Base-by-base conservation (phyloP, 1,284 basidiomycete species). In the Cryptococcus hybrid region DNA sequence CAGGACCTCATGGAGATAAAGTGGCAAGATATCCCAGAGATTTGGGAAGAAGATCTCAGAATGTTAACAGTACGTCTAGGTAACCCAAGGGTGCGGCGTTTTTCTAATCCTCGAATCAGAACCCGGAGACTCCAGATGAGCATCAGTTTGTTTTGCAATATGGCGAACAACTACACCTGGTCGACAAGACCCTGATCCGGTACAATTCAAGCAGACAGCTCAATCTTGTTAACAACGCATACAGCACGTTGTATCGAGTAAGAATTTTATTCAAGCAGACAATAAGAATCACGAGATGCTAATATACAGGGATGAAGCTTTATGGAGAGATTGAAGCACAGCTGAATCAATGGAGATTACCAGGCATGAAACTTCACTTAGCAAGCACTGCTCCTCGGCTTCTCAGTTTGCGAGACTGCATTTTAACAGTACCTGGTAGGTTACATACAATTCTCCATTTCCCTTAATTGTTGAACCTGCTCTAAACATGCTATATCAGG, bases 401-500 rank as follows among this genome's bases (percentile, higher is more conserved):
- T 36, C 57, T 71, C 1, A 56, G 64, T 1, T 42, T 76, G 3
- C 54, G 70, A 52, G 69, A 75, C 40, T 72, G 68, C 47, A 66
- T 72, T 35, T 51, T 76, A 44, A 75, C 69, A 8, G 73, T 76
- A 1, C 74, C 73, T 12, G 74, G 70, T 68, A 35, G 49, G 68
- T 59, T 13, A 8, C 9, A 18, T 9, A 15, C 13, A 13, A 54
- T 39, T 5, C 15, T 15, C 15, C 37, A 13, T 6, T 35, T 30
- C 8, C 37, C 30, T 35, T 30, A 5, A 36, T 5, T 30, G 43
- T 6, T 34, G 6, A 11, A 35, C 24, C 7, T 51, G 69, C 68
- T 72, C 3, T 66, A 76, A 58, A 30, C 30, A 4, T 30, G 30
- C 30, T 30, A 30, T 30, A 30, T 30, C 4, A 30, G 30, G 30